These are phyloP conservation scores for Cryptococcus hybrid DNA, from an alignment of 1,284 basidiomycete genomes.

Conservation along the genomic window DNA sequence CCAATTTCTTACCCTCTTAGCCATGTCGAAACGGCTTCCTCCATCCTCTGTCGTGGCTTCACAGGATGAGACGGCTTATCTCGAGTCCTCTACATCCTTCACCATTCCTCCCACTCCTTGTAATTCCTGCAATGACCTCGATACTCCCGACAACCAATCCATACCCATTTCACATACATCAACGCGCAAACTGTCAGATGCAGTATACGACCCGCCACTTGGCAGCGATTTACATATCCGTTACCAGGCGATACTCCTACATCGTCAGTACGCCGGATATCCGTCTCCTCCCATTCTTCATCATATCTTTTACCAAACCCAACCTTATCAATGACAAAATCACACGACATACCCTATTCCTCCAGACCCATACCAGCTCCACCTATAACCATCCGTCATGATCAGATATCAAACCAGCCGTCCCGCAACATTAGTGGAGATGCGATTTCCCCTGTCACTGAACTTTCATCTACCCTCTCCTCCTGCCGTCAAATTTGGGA, in stretches of 20 bases:
- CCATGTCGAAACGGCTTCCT: too few species aligned
- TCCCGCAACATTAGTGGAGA: neutral
- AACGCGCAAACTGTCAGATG: neutral
- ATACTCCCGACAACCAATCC: slow-evolving; percentile 1
- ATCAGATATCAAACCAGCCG: neutral
- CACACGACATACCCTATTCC: slow-evolving; percentile 25
- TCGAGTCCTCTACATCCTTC: too few species aligned
- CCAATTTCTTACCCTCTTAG: too few species aligned
- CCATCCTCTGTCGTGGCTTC: too few species aligned
- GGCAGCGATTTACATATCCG: neutral
- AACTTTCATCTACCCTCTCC: slow-evolving; percentile 3
- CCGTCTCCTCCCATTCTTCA: slow-evolving; percentile 4
- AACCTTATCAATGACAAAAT: neutral
- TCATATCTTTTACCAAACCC: slow-evolving; percentile 7
- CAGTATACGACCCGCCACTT: neutral
- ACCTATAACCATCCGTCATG: slow-evolving; percentile 9
- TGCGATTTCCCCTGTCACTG: slow-evolving; percentile 4
- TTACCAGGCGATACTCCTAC: neutral
- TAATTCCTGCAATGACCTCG: neutral
- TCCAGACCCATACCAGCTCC: slow-evolving; percentile 37
- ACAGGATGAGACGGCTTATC: too few species aligned
- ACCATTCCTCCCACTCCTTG: neutral
- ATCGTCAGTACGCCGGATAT: slow-evolving; percentile 1
- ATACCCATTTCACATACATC: neutral
- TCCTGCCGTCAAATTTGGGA: slow-evolving; percentile 4